Conservation (phyloP, 75 land plant species). For the Sequoiadendron giganteum region DNA sequence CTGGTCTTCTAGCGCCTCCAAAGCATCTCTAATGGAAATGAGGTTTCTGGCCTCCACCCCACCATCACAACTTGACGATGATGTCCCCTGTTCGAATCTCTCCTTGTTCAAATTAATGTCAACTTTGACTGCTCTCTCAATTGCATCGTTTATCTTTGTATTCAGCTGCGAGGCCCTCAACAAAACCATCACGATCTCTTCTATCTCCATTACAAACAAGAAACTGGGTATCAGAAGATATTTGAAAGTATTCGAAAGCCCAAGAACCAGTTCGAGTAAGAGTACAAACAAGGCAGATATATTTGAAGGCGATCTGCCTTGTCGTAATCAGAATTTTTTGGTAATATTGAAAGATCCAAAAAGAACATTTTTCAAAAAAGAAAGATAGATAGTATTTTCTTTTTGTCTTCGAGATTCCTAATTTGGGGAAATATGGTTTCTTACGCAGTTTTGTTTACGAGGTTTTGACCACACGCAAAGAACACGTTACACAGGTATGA, state of each 20-base stretch:
- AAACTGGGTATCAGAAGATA: no score
- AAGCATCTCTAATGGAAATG: conserved; percentile 35
- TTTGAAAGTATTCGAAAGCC: not conserved
- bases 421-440: no score
- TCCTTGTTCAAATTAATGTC: not conserved
- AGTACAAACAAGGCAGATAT: not conserved
- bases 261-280: not conserved
- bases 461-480: no score
- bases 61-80: not conserved
- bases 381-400: not conserved
- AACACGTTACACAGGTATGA: no score
- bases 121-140: not conserved
- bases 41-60: conserved; percentile 37
- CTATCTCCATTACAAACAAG: not conserved
- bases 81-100: not conserved
- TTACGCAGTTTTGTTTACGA: no score
- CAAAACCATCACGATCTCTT: not conserved
- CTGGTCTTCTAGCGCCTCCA: conserved; percentile 37
- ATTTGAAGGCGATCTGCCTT: not conserved
- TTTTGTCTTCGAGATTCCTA: no score
- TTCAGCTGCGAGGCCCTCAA: not conserved
- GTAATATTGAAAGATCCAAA: not conserved
- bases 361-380: not conserved
- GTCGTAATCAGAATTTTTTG: not conserved
- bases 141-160: conserved; percentile 1